These are phyloP conservation scores for Rhynchosporium agropyri DNA, from an alignment of 2,329 filamentous ascomycete genomes.

Conservation along the genomic window DNA sequence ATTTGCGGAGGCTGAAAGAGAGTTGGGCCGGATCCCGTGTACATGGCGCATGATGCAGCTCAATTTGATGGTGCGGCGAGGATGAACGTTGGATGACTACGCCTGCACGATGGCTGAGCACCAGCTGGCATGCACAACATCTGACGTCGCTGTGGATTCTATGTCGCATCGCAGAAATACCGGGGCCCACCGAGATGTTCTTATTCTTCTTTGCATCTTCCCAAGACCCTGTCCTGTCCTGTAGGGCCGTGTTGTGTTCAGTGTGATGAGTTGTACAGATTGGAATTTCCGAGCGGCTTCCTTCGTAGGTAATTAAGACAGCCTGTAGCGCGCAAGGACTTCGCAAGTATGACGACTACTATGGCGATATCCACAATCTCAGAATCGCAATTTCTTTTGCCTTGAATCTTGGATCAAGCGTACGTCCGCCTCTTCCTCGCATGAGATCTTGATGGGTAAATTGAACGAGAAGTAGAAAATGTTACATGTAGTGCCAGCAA, in stretches of 20 bases:
- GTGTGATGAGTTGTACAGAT: too few relatives aligned
- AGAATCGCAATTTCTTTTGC: too few relatives aligned
- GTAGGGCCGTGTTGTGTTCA: too few relatives aligned
- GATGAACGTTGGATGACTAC: neutral
- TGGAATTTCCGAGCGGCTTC: too few relatives aligned
- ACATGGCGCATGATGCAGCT: constrained; percentile 6
- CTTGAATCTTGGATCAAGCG: too few relatives aligned
- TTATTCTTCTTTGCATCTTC: constrained; percentile 6
- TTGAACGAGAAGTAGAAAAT: too few relatives aligned
- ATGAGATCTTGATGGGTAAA: too few relatives aligned
- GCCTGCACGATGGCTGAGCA: constrained; percentile 22
- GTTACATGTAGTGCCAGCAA: too few relatives aligned
- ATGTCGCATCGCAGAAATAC: constrained; percentile 4
- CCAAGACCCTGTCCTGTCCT: too few relatives aligned
- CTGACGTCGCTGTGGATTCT: constrained; percentile 24
- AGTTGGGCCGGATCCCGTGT: constrained; percentile 11
- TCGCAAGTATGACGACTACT: neutral
- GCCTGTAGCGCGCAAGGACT: neutral
- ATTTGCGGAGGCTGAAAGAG: neutral
- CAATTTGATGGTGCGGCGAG: neutral
- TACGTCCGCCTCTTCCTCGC: too few relatives aligned
- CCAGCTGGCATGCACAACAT: neutral
- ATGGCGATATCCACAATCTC: too few relatives aligned
- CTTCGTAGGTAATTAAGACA: too few relatives aligned
- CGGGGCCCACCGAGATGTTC: constrained; percentile 24